Percentiles rank a stretch among this genome's conserved stretches.
Conservation (phyloP, 2,329 filamentous ascomycete genomes). For the Graphiopsis chlorocephala region DNA sequence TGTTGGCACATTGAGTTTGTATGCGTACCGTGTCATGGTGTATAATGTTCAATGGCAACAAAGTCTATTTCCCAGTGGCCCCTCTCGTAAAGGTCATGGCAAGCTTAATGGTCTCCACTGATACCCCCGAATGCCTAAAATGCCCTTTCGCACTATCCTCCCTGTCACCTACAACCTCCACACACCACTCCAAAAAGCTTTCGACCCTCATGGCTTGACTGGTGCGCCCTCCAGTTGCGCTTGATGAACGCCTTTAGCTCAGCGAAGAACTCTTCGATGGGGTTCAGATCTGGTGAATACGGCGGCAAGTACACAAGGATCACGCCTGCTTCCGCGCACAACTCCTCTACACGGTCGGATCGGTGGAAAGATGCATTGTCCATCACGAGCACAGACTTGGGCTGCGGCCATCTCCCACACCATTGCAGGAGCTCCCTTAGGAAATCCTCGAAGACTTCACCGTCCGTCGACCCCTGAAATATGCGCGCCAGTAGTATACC, state of each 20-base stretch:
- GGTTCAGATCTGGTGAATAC: conserved; percentile 22
- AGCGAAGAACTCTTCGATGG: conserved; percentile 20
- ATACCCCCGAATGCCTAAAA: conserved; percentile 11
- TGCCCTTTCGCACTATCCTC: conserved; percentile 12
- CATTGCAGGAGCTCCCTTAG: not conserved
- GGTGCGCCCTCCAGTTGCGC: conserved; percentile 19
- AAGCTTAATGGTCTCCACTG: not conserved
- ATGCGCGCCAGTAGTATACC: not conserved
- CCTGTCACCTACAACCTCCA: conserved; percentile 9
- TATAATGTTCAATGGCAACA: not conserved
- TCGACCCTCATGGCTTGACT: conserved; percentile 1
- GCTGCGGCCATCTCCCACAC: conserved; percentile 11
- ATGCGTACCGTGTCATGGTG: not conserved
- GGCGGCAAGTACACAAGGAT: conserved; percentile 17
- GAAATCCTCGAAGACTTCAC: conserved; percentile 1
- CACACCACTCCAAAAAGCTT: conserved; percentile 9
- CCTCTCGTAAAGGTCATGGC: not conserved
- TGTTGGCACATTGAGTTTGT: not conserved
- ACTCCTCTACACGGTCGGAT: not conserved
- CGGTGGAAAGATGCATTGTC: conserved; percentile 4
- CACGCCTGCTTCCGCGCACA: conserved; percentile 15
- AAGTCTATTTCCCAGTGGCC: not conserved
- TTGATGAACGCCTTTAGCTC: conserved; percentile 24
- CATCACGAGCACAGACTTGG: conserved; percentile 11
- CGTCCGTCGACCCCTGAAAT: conserved; percentile 4